Evolutionary conservation across 768 basidiomycete genomes (phyloP).

Genomic region (Tephrocybe rancida): DNA sequence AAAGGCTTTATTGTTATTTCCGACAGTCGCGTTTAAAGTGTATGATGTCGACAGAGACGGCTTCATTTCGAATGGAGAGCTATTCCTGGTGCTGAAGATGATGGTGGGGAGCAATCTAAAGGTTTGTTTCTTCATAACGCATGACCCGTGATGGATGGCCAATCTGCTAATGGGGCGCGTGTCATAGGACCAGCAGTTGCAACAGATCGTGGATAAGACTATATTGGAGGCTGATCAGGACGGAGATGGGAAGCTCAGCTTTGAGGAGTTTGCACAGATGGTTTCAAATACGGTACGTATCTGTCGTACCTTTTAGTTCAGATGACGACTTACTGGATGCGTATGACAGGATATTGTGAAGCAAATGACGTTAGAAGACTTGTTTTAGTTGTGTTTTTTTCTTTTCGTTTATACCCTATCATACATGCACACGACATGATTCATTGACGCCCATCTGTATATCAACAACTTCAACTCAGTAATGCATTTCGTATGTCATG

Average conservation of each 20-base stretch:
- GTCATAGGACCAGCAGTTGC: conserved; percentile 90
- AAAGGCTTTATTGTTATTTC: conserved; percentile 4
- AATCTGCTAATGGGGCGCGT: conserved; percentile 4
- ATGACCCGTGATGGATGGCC: conserved; percentile 16
- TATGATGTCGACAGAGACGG: conserved; percentile 99
- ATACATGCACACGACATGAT: conserved; percentile 4
- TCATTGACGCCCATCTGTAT: conserved; percentile 3
- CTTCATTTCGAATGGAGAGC: conserved; percentile 97
- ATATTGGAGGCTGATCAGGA: conserved; percentile 99
- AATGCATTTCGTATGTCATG: conserved; percentile 14
- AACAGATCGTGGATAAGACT: conserved; percentile 99
- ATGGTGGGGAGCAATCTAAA: conserved; percentile 99
- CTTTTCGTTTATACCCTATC: conserved; percentile 7
- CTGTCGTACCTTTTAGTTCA: background rate
- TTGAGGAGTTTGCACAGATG: conserved; percentile 96
- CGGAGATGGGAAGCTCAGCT: conserved; percentile 95
- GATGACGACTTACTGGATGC: background rate
- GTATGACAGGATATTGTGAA: conserved; percentile 90
- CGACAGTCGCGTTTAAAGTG: conserved; percentile 96
- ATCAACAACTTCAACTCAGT: conserved; percentile 1
- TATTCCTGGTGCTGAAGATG: conserved; percentile 99
- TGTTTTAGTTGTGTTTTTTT: conserved; percentile 55
- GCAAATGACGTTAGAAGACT: conserved; percentile 96
- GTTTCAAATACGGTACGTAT: conserved; percentile 89
- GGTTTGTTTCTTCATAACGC: conserved; percentile 45